phyloP scores from a whole-genome alignment of 495 filamentous ascomycete species.

The Penicillium atrosanguineum region DNA sequence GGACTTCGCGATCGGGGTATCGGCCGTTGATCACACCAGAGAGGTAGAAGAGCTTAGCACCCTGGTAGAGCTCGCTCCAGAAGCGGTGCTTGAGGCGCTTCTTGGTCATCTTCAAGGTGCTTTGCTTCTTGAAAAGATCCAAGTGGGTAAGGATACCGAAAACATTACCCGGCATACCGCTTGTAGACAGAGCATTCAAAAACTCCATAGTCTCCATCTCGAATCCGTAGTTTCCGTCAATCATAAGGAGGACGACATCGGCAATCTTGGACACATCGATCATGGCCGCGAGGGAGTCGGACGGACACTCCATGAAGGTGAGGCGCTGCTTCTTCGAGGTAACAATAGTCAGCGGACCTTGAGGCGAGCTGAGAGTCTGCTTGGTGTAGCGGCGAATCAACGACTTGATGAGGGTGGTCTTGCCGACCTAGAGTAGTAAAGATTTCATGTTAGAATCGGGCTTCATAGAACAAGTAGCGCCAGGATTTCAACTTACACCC shows the following conservation, averaged over 20 bases:
- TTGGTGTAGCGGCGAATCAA: conserved; percentile 93
- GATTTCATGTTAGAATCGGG: conserved; percentile 12
- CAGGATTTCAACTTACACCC: conserved; percentile 58
- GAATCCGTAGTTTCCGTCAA: conserved; percentile 96
- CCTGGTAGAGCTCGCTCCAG: conserved; percentile 95
- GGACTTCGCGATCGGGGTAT: conserved; percentile 94
- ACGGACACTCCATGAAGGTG: conserved; percentile 94
- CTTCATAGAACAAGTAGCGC: background rate
- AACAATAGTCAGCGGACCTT: conserved; percentile 90
- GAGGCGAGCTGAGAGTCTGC: conserved; percentile 83
- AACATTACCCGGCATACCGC: conserved; percentile 96
- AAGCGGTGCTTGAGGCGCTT: conserved; percentile 94
- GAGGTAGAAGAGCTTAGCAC: conserved; percentile 94
- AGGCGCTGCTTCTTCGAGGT: conserved; percentile 90
- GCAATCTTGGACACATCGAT: conserved; percentile 95
- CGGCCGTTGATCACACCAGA: conserved; percentile 93
- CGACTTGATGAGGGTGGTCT: conserved; percentile 83
- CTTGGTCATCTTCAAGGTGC: conserved; percentile 83
- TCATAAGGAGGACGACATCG: conserved; percentile 95
- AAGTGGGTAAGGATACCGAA: conserved; percentile 96
- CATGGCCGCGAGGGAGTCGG: conserved; percentile 87
- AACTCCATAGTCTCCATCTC: conserved; percentile 99
- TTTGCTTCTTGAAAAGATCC: conserved; percentile 91
- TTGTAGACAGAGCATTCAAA: conserved; percentile 80
- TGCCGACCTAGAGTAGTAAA: conserved; percentile 48